Evolutionary conservation across 805 yeast species (phyloP), one percentile per base, ranked within the genome.

Genomic region (Nakazawaea pomicola): DNA sequence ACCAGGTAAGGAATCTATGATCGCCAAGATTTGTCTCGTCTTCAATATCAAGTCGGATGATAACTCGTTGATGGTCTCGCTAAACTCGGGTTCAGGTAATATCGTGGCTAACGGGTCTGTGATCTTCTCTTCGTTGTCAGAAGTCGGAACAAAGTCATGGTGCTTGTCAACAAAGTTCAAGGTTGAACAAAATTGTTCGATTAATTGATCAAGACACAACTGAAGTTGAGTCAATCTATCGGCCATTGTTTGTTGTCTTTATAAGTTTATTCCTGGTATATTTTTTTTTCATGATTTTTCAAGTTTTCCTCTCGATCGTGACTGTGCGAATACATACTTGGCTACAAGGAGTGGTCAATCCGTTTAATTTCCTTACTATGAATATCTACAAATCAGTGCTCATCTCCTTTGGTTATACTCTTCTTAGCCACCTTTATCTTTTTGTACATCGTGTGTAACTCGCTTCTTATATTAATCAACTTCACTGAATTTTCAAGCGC

Each of bases 201-300:
- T 74, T 45, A 85, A 71, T 56, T 77, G 89, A 58, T 90, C 98
- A 28, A 90, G 67, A 51, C 96, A 87, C 33, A 85, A 73, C 54
- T 90, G 98, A 18, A 90, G 71, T 57, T 90, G 98, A 2, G 96
- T 87, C 28, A 90, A 67, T 55, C 96, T 70, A 61, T 90, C 98
- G 0, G 95, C 71, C 95, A 85, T 82, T 19, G 30, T 48, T 30
- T 11, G 14, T 6, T 15, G 19, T 10, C 27, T 17, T 25, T 27
- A 19, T 33, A 6, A 12, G 27, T 29, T 15, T 32, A 10, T 33
- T 17, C 6, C 9, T 11, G 16, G 12, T 31, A 16, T 31, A 10
- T 18, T 18, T 15, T 31, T 31, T 31, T 31, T 31, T 31, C n/a
- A 15, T 18, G 20, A 12, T 4, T 28, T 27, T 27, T 28, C 15